These are phyloP conservation scores for Paraurostyla sp. DNA, from an alignment of 73 alveolate species.

Conservation along the genomic window DNA sequence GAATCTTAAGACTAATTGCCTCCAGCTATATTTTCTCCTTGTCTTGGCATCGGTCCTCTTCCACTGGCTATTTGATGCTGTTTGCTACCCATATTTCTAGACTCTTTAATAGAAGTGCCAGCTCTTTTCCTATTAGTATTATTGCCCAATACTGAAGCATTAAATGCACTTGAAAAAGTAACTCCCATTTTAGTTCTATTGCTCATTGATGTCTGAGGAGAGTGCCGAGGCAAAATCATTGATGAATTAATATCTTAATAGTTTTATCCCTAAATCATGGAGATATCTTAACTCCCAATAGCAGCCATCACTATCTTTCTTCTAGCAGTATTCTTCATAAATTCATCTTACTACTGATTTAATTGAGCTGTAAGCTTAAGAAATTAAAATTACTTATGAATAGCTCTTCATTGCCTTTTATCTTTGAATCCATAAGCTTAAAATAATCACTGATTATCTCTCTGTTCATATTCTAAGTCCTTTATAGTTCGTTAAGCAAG, in stretches of 20 bases:
- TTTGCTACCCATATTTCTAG: constrained; percentile 18
- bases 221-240: neutral
- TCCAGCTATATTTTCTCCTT: neutral
- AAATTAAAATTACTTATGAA: neutral
- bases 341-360: constrained; percentile 31
- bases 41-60: neutral
- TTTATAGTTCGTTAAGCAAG: constrained; percentile 5
- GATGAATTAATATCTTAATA: neutral
- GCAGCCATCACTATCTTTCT: neutral
- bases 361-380: neutral
- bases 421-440: constrained; percentile 41
- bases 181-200: neutral
- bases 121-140: constrained; percentile 26
- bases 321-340: constrained; percentile 42
- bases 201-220: constrained; percentile 41
- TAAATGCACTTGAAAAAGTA: neutral
- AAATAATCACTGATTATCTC: constrained; percentile 45
- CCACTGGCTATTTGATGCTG: neutral
- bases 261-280: neutral
- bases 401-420: constrained; percentile 31
- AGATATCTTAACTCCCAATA: neutral
- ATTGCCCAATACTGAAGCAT: neutral
- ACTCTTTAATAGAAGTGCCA: neutral
- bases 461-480: constrained; percentile 13
- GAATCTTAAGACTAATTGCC: constrained; percentile 33